These are phyloP conservation scores for Mortierella sp. DNA, from an alignment of 371 early-diverging fungal genomes.

Conservation along the genomic window DNA sequence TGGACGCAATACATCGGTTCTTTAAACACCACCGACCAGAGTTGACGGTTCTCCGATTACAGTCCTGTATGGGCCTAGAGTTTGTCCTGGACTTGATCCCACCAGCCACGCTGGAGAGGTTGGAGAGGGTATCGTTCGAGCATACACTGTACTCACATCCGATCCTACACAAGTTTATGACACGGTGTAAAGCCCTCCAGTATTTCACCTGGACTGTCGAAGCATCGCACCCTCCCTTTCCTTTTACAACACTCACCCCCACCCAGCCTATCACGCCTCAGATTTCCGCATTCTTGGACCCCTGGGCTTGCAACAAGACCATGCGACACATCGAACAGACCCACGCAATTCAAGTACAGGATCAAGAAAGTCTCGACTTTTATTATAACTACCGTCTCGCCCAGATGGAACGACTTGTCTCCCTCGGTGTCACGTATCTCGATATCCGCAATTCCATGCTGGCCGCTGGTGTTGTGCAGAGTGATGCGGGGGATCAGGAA, in stretches of 20 bases:
- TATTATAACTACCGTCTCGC: slow-evolving; percentile 17
- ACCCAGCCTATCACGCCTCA: too few relatives aligned
- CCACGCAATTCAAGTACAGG: background rate
- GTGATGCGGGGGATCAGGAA: background rate
- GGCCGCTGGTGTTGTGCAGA: too few relatives aligned
- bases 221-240: background rate
- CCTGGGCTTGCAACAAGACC: slow-evolving; percentile 32
- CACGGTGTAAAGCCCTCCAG: slow-evolving; percentile 12
- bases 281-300: slow-evolving; percentile 19
- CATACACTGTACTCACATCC: slow-evolving; percentile 9
- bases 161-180: slow-evolving; percentile 20
- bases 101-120: background rate
- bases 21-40: slow-evolving; percentile 23
- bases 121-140: slow-evolving; percentile 21
- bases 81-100: slow-evolving; percentile 22
- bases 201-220: slow-evolving; percentile 18
- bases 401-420: slow-evolving; percentile 28
- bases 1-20: slow-evolving; percentile 13
- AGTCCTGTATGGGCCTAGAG: slow-evolving; percentile 6
- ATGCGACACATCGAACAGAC: slow-evolving; percentile 31
- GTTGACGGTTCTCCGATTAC: background rate
- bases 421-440: slow-evolving; percentile 4
- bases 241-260: too few relatives aligned
- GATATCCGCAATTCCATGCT: slow-evolving; percentile 18
- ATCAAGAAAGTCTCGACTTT: background rate